Evolutionary conservation across 176 grass and related monocot species (phyloP).

Genomic region (Avena insularis): DNA sequence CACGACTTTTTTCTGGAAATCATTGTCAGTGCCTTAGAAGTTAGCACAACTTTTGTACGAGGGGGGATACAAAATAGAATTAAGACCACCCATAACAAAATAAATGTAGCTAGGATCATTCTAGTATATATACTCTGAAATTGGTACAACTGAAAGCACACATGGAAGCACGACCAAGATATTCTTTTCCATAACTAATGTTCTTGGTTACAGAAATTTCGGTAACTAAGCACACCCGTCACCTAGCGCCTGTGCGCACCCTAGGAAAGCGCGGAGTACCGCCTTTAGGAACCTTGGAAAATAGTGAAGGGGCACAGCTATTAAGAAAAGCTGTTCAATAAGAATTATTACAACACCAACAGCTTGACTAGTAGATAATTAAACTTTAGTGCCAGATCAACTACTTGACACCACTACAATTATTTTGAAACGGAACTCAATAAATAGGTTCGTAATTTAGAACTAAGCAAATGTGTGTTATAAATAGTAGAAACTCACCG

Average conservation of each 20-base stretch:
- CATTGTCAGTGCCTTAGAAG: neutral
- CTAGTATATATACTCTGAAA: neutral
- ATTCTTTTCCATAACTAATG: neutral
- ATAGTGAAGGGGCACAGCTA: neutral
- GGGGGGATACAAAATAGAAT: neutral
- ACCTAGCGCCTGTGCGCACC: neutral
- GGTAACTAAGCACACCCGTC: neutral
- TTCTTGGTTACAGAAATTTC: neutral
- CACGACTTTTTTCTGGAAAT: neutral
- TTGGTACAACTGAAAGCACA: conserved; percentile 5
- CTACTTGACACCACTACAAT: conserved; percentile 9
- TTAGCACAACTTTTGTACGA: neutral
- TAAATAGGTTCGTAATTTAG: conserved; percentile 1
- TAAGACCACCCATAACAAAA: neutral
- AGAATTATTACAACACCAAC: conserved; percentile 1
- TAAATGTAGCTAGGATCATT: neutral
- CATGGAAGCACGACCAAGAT: neutral
- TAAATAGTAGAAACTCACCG: conserved; percentile 51
- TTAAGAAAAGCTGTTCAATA: conserved; percentile 2
- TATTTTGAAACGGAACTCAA: neutral
- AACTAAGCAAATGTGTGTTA: neutral
- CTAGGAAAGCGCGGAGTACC: neutral
- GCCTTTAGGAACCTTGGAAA: neutral
- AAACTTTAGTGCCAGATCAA: conserved; percentile 28
- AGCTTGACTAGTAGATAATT: conserved; percentile 15